phyloP scores from a whole-genome alignment of 1,284 basidiomycete species.

The Puccinia novopanici region DNA sequence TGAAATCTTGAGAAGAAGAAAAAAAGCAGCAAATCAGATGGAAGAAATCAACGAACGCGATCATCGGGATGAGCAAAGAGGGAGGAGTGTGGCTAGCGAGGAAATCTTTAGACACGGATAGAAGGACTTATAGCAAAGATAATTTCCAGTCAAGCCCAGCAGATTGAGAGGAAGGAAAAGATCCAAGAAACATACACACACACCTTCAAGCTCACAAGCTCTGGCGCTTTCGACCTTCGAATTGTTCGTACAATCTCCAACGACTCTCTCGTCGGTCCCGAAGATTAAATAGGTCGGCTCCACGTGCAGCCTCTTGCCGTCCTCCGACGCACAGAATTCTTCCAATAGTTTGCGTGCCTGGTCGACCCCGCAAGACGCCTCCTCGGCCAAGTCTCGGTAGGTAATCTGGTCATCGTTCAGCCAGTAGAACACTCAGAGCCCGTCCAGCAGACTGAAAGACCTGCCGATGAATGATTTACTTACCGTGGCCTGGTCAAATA shows the following conservation, averaged over 20 bases:
- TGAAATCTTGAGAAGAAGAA: constrained; percentile 16
- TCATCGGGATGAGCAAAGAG: not conserved
- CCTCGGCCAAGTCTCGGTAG: constrained; percentile 18
- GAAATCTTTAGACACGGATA: not conserved
- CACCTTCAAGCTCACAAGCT: constrained; percentile 30
- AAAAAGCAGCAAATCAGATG: not conserved
- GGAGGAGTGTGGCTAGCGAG: constrained; percentile 10
- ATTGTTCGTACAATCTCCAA: constrained; percentile 6
- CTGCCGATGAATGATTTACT: not conserved
- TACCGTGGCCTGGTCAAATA: constrained; percentile 46
- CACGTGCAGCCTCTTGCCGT: constrained; percentile 28
- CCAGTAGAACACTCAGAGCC: not conserved
- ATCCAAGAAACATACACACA: too few species aligned
- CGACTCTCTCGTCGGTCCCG: not conserved
- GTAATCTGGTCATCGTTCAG: constrained; percentile 32
- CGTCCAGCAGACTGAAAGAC: not conserved
- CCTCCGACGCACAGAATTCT: constrained; percentile 22
- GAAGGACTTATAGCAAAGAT: not conserved
- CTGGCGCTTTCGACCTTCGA: constrained; percentile 27
- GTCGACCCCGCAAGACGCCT: constrained; percentile 12
- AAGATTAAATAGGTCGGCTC: constrained; percentile 36
- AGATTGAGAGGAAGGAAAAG: not conserved
- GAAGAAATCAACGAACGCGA: constrained; percentile 3
- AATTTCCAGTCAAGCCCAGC: not conserved
- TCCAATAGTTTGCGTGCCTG: constrained; percentile 32